phyloP scores from a whole-genome alignment of 73 alveolate species.

The Symbiodinium pilosum region DNA sequence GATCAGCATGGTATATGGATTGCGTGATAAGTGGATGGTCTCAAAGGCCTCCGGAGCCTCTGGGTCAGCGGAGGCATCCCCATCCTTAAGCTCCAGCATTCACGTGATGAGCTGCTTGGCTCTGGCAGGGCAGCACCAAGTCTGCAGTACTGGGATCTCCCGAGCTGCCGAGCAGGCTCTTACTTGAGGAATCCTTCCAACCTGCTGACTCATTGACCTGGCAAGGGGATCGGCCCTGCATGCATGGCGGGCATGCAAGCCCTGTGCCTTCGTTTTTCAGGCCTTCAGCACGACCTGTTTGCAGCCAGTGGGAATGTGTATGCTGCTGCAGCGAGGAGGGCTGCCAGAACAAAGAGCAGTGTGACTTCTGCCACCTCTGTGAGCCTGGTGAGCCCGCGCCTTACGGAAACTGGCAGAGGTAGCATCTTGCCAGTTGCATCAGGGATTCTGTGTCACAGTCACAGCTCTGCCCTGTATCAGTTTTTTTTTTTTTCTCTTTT shows the following conservation, averaged over 20 bases:
- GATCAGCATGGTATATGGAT: no score
- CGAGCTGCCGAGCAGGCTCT: background rate
- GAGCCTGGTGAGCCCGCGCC: background rate
- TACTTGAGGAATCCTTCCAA: no score
- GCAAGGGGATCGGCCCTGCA: conserved; percentile 2
- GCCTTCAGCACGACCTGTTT: background rate
- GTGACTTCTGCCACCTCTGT: conserved; percentile 17
- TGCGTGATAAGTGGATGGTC: background rate
- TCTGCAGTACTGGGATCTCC: conserved; percentile 11
- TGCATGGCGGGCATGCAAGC: conserved; percentile 11
- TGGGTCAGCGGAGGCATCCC: background rate
- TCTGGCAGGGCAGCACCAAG: conserved; percentile 1
- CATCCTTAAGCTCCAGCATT: no score
- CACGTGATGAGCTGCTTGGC: no score
- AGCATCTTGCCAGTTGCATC: no score
- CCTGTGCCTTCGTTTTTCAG: conserved; percentile 7
- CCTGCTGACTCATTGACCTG: background rate
- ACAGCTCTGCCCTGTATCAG: no score
- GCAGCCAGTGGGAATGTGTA: background rate
- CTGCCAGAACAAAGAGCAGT: conserved; percentile 10
- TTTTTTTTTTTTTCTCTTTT: background rate
- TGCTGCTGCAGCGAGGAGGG: background rate
- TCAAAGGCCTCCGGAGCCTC: background rate
- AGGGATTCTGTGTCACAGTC: no score
- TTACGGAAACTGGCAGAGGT: no score